Percentiles rank a stretch among this genome's conserved stretches.
phyloP scores from a whole-genome alignment of 495 filamentous ascomycete species.

The Acidiella bohemica region DNA sequence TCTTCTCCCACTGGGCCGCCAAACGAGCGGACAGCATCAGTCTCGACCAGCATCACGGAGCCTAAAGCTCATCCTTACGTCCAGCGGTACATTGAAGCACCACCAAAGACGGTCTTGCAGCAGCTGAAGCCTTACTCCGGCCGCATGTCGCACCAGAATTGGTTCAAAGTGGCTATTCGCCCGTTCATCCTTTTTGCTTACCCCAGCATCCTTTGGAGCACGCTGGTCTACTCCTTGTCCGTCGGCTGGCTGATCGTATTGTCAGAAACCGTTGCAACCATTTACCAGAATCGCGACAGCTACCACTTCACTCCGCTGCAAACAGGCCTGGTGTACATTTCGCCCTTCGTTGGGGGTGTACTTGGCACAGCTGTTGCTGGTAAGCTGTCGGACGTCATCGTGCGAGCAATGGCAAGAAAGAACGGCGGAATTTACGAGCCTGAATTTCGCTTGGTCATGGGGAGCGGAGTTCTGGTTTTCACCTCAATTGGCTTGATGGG shows the following conservation, averaged over 20 bases:
- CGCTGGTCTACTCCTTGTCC: slow-evolving; percentile 72
- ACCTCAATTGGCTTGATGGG: slow-evolving; percentile 84
- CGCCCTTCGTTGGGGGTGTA: slow-evolving; percentile 77
- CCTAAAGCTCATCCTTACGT: slow-evolving; percentile 16
- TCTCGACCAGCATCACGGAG: not conserved
- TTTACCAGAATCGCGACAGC: slow-evolving; percentile 49
- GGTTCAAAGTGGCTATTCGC: slow-evolving; percentile 59
- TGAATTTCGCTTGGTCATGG: slow-evolving; percentile 91
- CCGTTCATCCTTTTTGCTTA: slow-evolving; percentile 81
- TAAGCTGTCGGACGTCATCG: slow-evolving; percentile 73
- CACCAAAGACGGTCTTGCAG: slow-evolving; percentile 54
- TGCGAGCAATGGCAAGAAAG: slow-evolving; percentile 60
- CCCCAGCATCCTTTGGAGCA: slow-evolving; percentile 81
- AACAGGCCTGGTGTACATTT: slow-evolving; percentile 78
- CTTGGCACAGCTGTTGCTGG: slow-evolving; percentile 85
- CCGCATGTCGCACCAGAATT: slow-evolving; percentile 60
- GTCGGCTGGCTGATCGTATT: slow-evolving; percentile 95
- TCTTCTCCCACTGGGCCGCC: not conserved
- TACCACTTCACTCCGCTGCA: slow-evolving; percentile 73
- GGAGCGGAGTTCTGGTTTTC: slow-evolving; percentile 59
- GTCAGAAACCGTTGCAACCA: slow-evolving; percentile 68
- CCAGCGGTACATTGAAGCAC: slow-evolving; percentile 24
- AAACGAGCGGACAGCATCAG: not conserved
- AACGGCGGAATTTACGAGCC: slow-evolving; percentile 94
- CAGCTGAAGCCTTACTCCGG: slow-evolving; percentile 65